Base-by-base conservation (phyloP, 2,329 filamentous ascomycete species). In the Colletotrichum sp. region DNA sequence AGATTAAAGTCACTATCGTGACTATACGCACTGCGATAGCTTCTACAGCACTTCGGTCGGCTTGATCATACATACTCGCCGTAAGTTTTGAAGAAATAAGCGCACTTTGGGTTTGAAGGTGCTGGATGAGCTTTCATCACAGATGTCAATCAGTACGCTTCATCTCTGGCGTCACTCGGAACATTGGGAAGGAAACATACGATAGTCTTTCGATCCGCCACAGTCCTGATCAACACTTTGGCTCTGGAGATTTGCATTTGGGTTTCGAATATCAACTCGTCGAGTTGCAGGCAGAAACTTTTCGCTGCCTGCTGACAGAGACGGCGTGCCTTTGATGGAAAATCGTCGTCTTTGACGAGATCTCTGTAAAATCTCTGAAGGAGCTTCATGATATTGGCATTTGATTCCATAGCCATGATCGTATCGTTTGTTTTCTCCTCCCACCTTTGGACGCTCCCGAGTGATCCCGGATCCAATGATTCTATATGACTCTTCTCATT, bases 301-400 rank as follows among this genome's bases (percentile, higher is more conserved):
- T 39, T 39, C 4, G 55, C 71, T 6, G 39, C 30, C 28, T 32
- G 13, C 24, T n/a, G 67, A 21, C 66, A 78, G 2, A 18, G 4
- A 15, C 3, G 3, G 2, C 15, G 32, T 9, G 60, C 66, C 21
- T 6, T 5, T 5, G 8, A 10, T 16, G 65, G 71, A 9, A 76
- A 74, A 1, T 60, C 30, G 7, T 65, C 80, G 21, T 87, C 83
- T 16, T 80, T 68, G 10, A 84, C 80, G 30, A 87, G 82, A 26
- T 82, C 82, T 21, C 82, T 59, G 71, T 85, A 85, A 43, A 83
- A 85, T 2, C 73, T 74, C 18, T 72, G 52, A 13, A 85, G 75
- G 1, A 80, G 75, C 12, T 80, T 74, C 28, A 30, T 1, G 30
- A 30, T 30, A 30, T 30, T 30, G 30, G 30, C 30, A 30, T 30